Conservation (phyloP, 2,329 filamentous ascomycete genomes). For the Aureobasidium zeae region DNA sequence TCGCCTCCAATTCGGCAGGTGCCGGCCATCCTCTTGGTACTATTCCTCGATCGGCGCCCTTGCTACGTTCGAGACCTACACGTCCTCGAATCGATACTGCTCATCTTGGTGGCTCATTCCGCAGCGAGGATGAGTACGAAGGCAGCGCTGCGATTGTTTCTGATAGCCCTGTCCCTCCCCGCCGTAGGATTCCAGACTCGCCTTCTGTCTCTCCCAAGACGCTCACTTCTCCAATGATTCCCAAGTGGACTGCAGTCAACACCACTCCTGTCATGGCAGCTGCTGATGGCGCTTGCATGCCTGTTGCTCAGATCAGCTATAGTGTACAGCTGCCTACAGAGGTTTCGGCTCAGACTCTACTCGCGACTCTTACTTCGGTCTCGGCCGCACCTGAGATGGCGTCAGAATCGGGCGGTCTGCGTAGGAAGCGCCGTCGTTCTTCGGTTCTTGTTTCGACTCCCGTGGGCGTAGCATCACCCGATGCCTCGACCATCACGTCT, state of each 20-base stretch:
- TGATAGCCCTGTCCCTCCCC: not conserved
- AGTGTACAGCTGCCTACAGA: no score
- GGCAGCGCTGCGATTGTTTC: not conserved
- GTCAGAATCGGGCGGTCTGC: no score
- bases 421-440: slow-evolving; percentile 6
- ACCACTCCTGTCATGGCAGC: not conserved
- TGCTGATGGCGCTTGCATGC: not conserved
- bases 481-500: not conserved
- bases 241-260: slow-evolving; percentile 27
- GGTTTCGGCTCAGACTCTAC: no score
- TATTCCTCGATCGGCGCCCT: slow-evolving; percentile 20
- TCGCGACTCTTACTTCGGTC: no score
- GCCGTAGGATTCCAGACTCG: slow-evolving; percentile 17
- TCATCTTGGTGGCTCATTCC: slow-evolving; percentile 4
- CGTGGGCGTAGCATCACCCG: no score
- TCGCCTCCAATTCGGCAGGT: no score
- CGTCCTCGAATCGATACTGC: slow-evolving; percentile 21
- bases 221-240: slow-evolving; percentile 7
- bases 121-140: slow-evolving; percentile 5
- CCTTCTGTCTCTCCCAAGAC: slow-evolving; percentile 27
- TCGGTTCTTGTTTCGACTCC: no score
- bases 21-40: no score
- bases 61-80: slow-evolving; percentile 14
- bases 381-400: no score
- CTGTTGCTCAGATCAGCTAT: no score